Base-by-base conservation (phyloP, 2,329 filamentous ascomycete genomes). In the Ramichloridium luteum region DNA sequence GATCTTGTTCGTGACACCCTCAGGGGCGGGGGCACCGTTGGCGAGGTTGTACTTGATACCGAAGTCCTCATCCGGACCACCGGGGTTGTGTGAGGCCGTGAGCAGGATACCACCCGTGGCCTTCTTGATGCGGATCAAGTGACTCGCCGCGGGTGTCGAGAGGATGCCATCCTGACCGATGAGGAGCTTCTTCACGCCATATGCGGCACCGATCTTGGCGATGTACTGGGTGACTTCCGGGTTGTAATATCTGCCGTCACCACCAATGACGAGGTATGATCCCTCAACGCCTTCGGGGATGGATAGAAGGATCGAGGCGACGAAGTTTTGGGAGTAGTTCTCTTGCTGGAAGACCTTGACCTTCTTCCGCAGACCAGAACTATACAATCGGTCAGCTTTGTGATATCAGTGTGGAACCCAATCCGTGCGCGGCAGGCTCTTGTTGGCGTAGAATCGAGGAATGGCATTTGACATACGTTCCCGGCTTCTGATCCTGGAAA, bases 31-130 rank as follows among this genome's bases (percentile, higher is more conserved):
- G 35, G 86, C 90, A 50, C 90, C 90, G 55, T 98, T 96, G 58
- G 84, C 70, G 37, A 98, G 70, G 70, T 98, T 98, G 74, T 98
- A 98, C 68, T 98, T 98, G 77, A 98, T 98, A 49, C 90, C 90
- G 51, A 98, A 98, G 63, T 98, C 90, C 57, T 90, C 80, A 48
- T 74, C 80, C 40, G 90, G 90, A 88, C 88, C 90, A 60, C 90
- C 90, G 39, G 90, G 86, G 67, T 98, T 98, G 70, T 98, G 90
- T 59, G 85, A 93, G 48, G 90, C 90, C 41, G 90, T 98, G 61
- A 98, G 67, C 39, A 98, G 70, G 53, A 98, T 98, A 56, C 90
- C 90, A 53, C 90, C 90, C 12, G 90, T 98, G 37, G 90, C 90
- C 61, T 90, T 82, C 54, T 82, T 75, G 65, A 93, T 86, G 50